Evolutionary conservation across 331 rosid species (phyloP).

Genomic region (Saraca asoca): DNA sequence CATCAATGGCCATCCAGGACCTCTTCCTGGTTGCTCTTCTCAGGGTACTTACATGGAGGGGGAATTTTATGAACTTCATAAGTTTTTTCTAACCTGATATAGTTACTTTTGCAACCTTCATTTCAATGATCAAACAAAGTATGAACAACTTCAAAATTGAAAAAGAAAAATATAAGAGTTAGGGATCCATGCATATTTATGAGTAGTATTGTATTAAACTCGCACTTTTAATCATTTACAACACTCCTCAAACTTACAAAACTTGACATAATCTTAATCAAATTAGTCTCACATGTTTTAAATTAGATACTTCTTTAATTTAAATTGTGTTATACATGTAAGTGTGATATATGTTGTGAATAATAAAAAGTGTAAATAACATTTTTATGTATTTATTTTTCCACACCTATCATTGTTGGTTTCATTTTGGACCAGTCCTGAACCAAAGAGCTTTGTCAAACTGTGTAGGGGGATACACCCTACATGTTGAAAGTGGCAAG

Average conservation of each 20-base stretch:
- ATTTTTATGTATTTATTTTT: no score
- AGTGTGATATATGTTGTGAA: no score
- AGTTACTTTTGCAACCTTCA: not conserved
- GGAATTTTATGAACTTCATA: not conserved
- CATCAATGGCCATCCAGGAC: constrained; percentile 67
- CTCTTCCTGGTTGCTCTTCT: constrained; percentile 59
- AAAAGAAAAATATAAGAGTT: not conserved
- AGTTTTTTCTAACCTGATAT: not conserved
- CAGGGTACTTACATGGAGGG: constrained; percentile 44
- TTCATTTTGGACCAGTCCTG: not conserved
- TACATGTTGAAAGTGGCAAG: constrained; percentile 67
- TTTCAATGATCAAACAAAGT: not conserved
- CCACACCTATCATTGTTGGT: not conserved
- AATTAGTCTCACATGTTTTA: no score
- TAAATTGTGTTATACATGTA: no score
- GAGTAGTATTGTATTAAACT: no score
- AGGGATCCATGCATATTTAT: not conserved
- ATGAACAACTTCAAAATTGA: not conserved
- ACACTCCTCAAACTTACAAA: no score
- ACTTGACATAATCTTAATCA: no score
- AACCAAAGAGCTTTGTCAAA: constrained; percentile 22
- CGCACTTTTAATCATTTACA: no score
- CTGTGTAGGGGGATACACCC: constrained; percentile 61
- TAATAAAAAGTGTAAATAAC: no score
- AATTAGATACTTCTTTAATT: no score